Percentiles rank a stretch among this genome's conserved stretches.
phyloP scores from a whole-genome alignment of 176 grass and related monocot genomes.

The Zoysia japonica region DNA sequence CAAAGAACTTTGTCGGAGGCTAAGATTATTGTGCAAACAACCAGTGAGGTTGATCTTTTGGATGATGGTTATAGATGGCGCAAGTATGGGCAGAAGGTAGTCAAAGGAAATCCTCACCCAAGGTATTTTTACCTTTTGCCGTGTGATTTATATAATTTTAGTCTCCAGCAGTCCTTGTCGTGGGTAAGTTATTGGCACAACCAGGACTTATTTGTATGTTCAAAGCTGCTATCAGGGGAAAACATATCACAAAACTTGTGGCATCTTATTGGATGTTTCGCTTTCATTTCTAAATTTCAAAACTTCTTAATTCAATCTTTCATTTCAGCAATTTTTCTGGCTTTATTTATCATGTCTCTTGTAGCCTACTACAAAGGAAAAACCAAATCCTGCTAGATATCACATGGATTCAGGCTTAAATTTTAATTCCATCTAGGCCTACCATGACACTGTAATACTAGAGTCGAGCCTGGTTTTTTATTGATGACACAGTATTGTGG shows the following conservation, averaged over 20 bases:
- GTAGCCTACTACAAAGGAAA: background rate
- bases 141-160: constrained; percentile 5
- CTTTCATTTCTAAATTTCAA: constrained; percentile 11
- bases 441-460: background rate
- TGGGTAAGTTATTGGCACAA: background rate
- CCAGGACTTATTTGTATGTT: background rate
- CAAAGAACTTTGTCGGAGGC: constrained; percentile 66
- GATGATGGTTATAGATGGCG: constrained; percentile 99
- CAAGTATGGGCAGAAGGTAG: constrained; percentile 95
- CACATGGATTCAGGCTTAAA: background rate
- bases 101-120: constrained; percentile 98
- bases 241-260: background rate
- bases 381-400: background rate
- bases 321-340: background rate
- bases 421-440: background rate
- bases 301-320: background rate
- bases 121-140: constrained; percentile 46
- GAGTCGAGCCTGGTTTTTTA: background rate
- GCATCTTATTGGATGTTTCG: background rate
- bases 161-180: background rate
- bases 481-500: background rate
- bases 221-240: background rate
- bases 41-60: constrained; percentile 97
- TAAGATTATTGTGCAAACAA: constrained; percentile 93
- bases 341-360: background rate